Percentiles rank a stretch among this genome's conserved stretches.
phyloP scores from a whole-genome alignment of 306 rosid genomes.

The Glycyrrhiza uralensis region DNA sequence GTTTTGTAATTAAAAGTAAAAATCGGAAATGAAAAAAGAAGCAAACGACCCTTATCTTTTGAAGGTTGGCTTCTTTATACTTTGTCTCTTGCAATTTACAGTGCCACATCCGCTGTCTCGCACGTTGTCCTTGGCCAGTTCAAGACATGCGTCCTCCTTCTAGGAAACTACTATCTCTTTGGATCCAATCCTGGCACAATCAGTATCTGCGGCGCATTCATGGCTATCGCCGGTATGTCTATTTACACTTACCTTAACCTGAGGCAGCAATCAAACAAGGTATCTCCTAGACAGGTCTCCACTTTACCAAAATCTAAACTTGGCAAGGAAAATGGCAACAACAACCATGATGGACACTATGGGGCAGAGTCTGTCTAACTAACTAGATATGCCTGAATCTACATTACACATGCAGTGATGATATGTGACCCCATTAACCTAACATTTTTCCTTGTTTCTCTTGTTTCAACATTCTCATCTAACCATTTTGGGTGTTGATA shows the following conservation, averaged over 20 bases:
- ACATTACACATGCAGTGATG: slow-evolving; percentile 12
- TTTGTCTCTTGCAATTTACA: slow-evolving; percentile 32
- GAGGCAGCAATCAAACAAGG: slow-evolving; percentile 52
- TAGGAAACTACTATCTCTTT: slow-evolving; percentile 79
- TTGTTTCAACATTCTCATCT: slow-evolving; percentile 28
- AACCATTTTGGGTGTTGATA: slow-evolving; percentile 29
- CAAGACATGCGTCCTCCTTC: slow-evolving; percentile 90
- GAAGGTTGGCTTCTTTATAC: slow-evolving; percentile 4
- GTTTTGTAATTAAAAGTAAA: no score
- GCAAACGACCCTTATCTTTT: no score
- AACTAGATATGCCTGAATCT: background rate
- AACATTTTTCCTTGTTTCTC: background rate
- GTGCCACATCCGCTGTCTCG: slow-evolving; percentile 88
- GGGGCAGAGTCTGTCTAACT: slow-evolving; percentile 75
- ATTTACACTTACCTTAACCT: slow-evolving; percentile 79
- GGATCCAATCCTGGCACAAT: slow-evolving; percentile 80
- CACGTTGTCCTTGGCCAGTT: slow-evolving; percentile 98
- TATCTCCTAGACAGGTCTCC: slow-evolving; percentile 58
- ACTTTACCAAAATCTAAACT: slow-evolving; percentile 64
- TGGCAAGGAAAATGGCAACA: slow-evolving; percentile 67
- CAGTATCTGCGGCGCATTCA: slow-evolving; percentile 78
- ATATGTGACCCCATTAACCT: slow-evolving; percentile 32
- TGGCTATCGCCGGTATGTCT: slow-evolving; percentile 87
- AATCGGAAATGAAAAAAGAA: no score
- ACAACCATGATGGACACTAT: slow-evolving; percentile 46